phyloP scores from a whole-genome alignment of 495 filamentous ascomycete species.

The Podospora bellae-mahoneyi region DNA sequence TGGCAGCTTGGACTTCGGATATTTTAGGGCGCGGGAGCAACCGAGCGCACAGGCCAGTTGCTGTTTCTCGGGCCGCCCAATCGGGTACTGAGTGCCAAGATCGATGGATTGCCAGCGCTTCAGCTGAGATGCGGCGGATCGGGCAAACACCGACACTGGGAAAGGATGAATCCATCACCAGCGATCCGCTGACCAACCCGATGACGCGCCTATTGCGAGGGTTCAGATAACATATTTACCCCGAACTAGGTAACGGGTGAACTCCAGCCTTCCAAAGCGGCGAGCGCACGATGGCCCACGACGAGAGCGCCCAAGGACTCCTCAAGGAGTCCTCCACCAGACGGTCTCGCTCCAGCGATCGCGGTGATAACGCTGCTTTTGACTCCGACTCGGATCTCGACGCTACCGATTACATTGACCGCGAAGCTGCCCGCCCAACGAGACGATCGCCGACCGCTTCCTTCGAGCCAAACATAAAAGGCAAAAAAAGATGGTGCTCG shows the following conservation, averaged over 20 bases:
- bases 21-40: conserved; percentile 8
- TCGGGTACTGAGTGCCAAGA: neutral
- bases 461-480: conserved; percentile 5
- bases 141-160: neutral
- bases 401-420: conserved; percentile 41
- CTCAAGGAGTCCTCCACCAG: conserved; percentile 22
- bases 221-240: neutral
- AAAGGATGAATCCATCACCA: neutral
- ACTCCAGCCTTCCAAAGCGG: neutral
- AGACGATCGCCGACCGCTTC: conserved; percentile 11
- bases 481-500: conserved; percentile 18
- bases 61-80: neutral
- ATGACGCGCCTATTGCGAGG: neutral
- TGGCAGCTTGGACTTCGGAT: neutral
- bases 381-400: conserved; percentile 43
- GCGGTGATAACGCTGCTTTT: conserved; percentile 24
- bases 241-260: neutral
- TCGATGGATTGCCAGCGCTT: conserved; percentile 2
- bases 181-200: neutral
- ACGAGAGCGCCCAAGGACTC: conserved; percentile 27
- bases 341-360: conserved; percentile 25
- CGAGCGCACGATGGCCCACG: conserved; percentile 13
- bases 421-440: conserved; percentile 17
- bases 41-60: neutral
- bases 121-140: neutral